phyloP scores from a whole-genome alignment of 169 alveolate species.

The Perkinsus marinus region DNA sequence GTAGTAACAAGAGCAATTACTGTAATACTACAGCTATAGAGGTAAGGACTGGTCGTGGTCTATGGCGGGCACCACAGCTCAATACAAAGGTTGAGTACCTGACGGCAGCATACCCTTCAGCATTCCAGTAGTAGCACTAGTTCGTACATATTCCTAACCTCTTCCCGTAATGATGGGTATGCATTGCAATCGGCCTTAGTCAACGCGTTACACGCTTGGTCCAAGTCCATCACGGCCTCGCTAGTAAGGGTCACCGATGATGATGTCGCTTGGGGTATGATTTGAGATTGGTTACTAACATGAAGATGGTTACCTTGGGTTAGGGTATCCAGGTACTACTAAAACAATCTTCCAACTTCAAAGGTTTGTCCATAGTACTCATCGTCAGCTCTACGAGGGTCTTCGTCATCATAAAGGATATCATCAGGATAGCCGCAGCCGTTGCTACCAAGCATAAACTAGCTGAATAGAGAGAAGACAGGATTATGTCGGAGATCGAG shows the following conservation, averaged over 20 bases:
- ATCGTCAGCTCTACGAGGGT: neutral
- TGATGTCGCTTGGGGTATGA: neutral
- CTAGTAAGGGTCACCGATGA: neutral
- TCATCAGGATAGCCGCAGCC: neutral
- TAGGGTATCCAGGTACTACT: neutral
- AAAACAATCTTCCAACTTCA: neutral
- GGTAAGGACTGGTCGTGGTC: neutral
- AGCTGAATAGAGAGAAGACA: slow-evolving; percentile 8
- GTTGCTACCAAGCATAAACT: neutral
- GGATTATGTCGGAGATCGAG: slow-evolving; percentile 5
- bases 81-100: neutral
- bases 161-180: neutral
- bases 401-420: slow-evolving; percentile 6
- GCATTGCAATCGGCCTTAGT: neutral
- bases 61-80: neutral
- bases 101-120: neutral
- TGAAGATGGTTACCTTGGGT: too few relatives aligned
- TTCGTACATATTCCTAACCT: neutral
- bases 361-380: neutral
- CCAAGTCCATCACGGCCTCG: neutral
- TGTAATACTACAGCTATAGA: neutral
- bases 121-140: neutral
- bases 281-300: neutral
- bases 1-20: neutral
- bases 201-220: neutral